phyloP scores from a whole-genome alignment of 1,284 basidiomycete species.

The Apiotrichum veenhuisii region DNA sequence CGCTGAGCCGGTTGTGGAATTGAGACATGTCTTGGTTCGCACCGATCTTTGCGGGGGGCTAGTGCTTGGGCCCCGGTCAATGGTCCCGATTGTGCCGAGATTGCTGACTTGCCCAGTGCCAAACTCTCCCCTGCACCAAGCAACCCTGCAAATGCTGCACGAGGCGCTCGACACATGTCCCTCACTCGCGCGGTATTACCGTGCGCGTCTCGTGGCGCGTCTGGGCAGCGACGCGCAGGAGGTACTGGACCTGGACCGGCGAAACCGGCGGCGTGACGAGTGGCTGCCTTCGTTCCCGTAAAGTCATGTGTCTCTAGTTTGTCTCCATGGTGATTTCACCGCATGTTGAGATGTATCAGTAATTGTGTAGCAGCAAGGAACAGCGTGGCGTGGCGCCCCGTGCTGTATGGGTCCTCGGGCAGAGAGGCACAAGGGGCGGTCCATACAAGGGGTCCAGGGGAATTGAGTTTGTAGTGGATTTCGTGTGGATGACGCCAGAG shows the following conservation, averaged over 20 bases:
- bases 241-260: constrained; percentile 34
- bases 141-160: constrained; percentile 36
- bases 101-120: constrained; percentile 20
- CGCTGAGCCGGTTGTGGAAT: too few relatives aligned
- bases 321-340: too few relatives aligned
- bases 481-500: not conserved
- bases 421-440: too few relatives aligned
- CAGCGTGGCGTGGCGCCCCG: too few relatives aligned
- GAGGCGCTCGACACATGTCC: constrained; percentile 44
- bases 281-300: constrained; percentile 33
- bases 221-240: constrained; percentile 34
- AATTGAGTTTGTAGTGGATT: too few relatives aligned
- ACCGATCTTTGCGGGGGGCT: too few relatives aligned
- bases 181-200: constrained; percentile 35
- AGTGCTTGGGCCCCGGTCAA: too few relatives aligned
- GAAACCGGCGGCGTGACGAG: constrained; percentile 29
- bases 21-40: too few relatives aligned
- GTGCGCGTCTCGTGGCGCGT: constrained; percentile 28
- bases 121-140: constrained; percentile 41
- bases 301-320: not conserved
- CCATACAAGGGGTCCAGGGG: too few relatives aligned
- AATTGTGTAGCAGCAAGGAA: too few relatives aligned
- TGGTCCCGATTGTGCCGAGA: not conserved
- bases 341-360: too few relatives aligned
- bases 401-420: too few relatives aligned